Base-by-base conservation (phyloP, 208 protist genomes). In the Wallacemonas rigidus region DNA sequence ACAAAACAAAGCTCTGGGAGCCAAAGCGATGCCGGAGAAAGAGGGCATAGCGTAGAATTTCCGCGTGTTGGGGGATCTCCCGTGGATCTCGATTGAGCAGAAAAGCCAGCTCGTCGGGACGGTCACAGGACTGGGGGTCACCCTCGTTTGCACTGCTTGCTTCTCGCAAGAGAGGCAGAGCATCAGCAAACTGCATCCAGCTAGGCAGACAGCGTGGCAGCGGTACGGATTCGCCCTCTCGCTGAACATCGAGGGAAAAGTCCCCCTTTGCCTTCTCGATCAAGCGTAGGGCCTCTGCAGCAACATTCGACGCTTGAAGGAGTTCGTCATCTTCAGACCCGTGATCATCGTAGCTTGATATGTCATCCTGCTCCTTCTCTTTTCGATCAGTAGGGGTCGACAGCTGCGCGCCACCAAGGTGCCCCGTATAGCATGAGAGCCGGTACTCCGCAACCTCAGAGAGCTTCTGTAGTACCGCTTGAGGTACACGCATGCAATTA, bases 401-500 rank as follows among this genome's bases (percentile, higher is more conserved):
- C 26, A 26, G 26, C 26, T 26, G 26, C 26, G 45, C 45, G 8
- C 12, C 45, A 50, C 8, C 12, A 62, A 50, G 36, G 71, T 57
- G 3, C 26, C 17, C 50, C 65, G 26, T 7, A 70, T 44, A 39
- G 45, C 56, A 26, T 4, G 53, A 54, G 5, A 50, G 56, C 60
- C 53, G 39, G 43, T 43, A 60, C 3, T 39, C 54, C 14, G 72
- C 79, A 2, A 71, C 81, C 63, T 81, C 74, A 15, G 70, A 72
- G n/a, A 94, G 54, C 14, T 89, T 72, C 41, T 77, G 57, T 63
- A 82, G 67, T 73, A 91, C 88, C 4, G 74, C 55, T 2, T 50
- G 69, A 45, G 91, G 85, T n/a, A 96, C 74, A 9, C 91, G 87
- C 75, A 96, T 86, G 86, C 90, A 86, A 68, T 96, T 94, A 57